Base-by-base conservation (phyloP, 2,329 filamentous ascomycete genomes). In the Cordyceps sp. region DNA sequence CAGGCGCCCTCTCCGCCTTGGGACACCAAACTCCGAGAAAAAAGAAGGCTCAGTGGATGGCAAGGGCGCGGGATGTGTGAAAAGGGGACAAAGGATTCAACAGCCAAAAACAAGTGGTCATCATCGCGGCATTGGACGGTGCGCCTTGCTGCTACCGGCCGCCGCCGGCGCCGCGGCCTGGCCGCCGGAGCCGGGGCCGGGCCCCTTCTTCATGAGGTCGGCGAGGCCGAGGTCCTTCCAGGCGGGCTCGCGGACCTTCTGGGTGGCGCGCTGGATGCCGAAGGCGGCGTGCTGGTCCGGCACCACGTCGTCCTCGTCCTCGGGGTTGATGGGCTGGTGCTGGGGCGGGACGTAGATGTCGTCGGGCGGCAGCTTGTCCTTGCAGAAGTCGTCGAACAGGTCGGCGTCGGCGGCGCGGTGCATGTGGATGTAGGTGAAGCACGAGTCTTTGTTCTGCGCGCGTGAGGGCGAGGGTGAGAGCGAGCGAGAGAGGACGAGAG, bases 231-330 rank as follows among this genome's bases (percentile, higher is more conserved):
- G 57, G 47, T 90, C 82, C 48, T 77, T 78, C 82, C 82, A 92
- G 7, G 73, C 74, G 2, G 78, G 66, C 55, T 85, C 79, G 45
- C 66, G 69, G 43, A 62, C 65, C 40, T 69, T 68, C 56, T 84
- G 78, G 13, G 80, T 86, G 9, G 82, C 82, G 42, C 79, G 70
- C 52, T 82, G 74, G 45, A 92, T 90, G 25, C 82, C 83, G 50
- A 90, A 90, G 0, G 82, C 83, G 10, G 82, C 82, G 49, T 90
- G 82, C 57, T 90, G 82, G 53, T 90, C 81, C 1, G 83, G 82
- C 5, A 90, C 82, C 4, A 90, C 78, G 47, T 90, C 82, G 48
- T 90, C 83, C 55, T 90, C 81, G 50, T 90, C 82, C 53, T 90
- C 82, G 0, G 83, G 82, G 50, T 90, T 88, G 47, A 85, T 66